Evolutionary conservation across 371 early-diverging fungal species (phyloP).

Genomic region (Actinomortierella ambigua): DNA sequence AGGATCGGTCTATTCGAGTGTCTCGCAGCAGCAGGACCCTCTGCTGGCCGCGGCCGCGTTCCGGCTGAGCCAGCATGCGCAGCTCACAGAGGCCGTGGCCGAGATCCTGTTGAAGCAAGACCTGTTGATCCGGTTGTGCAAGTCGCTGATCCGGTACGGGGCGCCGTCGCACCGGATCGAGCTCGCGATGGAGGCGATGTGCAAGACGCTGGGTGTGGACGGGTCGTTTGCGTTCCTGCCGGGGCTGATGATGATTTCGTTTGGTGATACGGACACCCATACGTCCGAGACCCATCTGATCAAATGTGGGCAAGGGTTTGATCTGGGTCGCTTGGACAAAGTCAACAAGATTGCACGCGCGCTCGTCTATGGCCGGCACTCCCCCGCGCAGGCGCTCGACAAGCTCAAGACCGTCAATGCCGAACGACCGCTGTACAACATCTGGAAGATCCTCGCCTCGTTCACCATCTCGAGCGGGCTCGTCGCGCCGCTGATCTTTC

Average conservation of each 20-base stretch:
- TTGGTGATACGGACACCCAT: slow-evolving; percentile 74
- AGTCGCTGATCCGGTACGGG: slow-evolving; percentile 62
- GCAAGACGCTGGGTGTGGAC: slow-evolving; percentile 65
- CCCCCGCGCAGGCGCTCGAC: slow-evolving; percentile 54
- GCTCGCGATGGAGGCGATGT: slow-evolving; percentile 58
- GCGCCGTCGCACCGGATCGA: slow-evolving; percentile 69
- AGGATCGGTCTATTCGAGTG: slow-evolving; percentile 21
- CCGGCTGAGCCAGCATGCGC: slow-evolving; percentile 17
- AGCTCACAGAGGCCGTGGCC: slow-evolving; percentile 45
- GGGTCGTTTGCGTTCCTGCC: slow-evolving; percentile 77
- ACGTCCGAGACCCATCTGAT: slow-evolving; percentile 81
- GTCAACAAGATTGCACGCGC: slow-evolving; percentile 64
- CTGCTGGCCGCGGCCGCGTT: slow-evolving; percentile 9
- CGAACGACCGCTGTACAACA: slow-evolving; percentile 51
- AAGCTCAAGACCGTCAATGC: slow-evolving; percentile 57
- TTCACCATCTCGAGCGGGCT: slow-evolving; percentile 42
- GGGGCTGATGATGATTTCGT: slow-evolving; percentile 74
- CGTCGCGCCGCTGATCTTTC: slow-evolving; percentile 54
- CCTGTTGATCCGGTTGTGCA: slow-evolving; percentile 57
- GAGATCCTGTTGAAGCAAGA: slow-evolving; percentile 65
- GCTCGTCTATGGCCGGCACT: slow-evolving; percentile 50
- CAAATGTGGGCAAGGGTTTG: slow-evolving; percentile 62
- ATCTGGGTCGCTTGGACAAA: slow-evolving; percentile 67
- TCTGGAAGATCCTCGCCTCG: slow-evolving; percentile 15
- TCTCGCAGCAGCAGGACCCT: slow-evolving; percentile 22